These are phyloP conservation scores for Priceomyces haplophilus DNA, from an alignment of 805 yeast genomes.

Conservation along the genomic window DNA sequence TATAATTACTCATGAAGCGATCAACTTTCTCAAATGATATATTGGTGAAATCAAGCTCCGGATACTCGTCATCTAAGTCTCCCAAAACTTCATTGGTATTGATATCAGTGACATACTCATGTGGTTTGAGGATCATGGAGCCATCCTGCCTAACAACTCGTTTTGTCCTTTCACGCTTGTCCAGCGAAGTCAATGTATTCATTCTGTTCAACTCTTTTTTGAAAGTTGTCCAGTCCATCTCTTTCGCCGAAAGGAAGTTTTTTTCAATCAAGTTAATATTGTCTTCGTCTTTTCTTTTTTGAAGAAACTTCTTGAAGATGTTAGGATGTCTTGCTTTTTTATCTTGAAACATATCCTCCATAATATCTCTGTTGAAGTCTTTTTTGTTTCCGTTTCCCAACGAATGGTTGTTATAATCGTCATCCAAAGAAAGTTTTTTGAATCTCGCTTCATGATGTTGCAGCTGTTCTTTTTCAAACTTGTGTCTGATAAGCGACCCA, in stretches of 20 bases:
- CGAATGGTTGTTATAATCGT: conserved; percentile 7
- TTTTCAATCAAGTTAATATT: conserved; percentile 30
- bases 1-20: conserved; percentile 31
- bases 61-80: conserved; percentile 13
- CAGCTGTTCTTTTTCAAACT: conserved; percentile 41
- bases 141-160: conserved; percentile 45
- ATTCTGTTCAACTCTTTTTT: conserved; percentile 68
- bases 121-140: conserved; percentile 39
- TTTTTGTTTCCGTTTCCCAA: conserved; percentile 3
- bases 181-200: conserved; percentile 62
- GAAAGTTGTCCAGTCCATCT: conserved; percentile 39
- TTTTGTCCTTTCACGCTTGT: conserved; percentile 66
- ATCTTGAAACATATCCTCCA: conserved; percentile 44
- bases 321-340: conserved; percentile 43
- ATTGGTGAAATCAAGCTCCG: conserved; percentile 13
- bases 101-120: conserved; percentile 40
- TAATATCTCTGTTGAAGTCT: conserved; percentile 21
- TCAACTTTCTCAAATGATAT: conserved; percentile 25
- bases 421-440: conserved; percentile 20
- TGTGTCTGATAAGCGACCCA: conserved; percentile 78
- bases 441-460: conserved; percentile 13
- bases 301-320: conserved; percentile 43
- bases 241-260: conserved; percentile 27
- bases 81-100: conserved; percentile 36
- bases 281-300: conserved; percentile 28